Evolutionary conservation across 2,329 filamentous ascomycete species (phyloP).

Genomic region (Pseudomassariella vexata): DNA sequence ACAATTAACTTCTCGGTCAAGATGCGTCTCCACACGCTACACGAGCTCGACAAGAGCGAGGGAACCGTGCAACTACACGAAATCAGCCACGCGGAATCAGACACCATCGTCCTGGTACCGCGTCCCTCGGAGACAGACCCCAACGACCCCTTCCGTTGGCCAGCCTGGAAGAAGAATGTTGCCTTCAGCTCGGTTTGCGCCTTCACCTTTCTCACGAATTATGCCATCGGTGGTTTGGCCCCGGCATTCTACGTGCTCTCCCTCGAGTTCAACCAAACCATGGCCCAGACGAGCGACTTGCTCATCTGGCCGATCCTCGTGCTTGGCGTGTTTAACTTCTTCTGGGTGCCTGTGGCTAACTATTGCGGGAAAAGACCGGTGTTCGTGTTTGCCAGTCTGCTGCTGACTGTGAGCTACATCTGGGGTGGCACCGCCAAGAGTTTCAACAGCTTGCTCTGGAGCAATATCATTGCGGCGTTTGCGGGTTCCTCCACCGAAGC

Average conservation of each 20-base stretch:
- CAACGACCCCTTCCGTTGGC: conserved; percentile 43
- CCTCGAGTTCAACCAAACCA: conserved; percentile 34
- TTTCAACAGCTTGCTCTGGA: conserved; percentile 37
- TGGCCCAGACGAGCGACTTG: conserved; percentile 34
- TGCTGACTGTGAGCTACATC: conserved; percentile 32
- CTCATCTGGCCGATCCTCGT: conserved; percentile 27
- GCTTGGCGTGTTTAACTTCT: no score
- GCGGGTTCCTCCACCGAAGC: conserved; percentile 38
- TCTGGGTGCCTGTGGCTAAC: no score
- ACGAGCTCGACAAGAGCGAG: conserved; percentile 5
- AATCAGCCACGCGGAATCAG: conserved; percentile 4
- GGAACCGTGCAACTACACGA: conserved; percentile 40
- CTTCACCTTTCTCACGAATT: conserved; percentile 41
- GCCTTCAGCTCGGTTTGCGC: conserved; percentile 33
- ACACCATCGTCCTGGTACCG: conserved; percentile 35
- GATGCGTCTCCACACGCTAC: conserved; percentile 4
- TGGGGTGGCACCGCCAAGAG: conserved; percentile 36
- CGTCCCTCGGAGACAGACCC: conserved; percentile 35
- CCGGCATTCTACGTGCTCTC: conserved; percentile 38
- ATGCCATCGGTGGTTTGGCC: conserved; percentile 35
- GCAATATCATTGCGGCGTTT: conserved; percentile 37
- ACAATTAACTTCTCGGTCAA: not conserved
- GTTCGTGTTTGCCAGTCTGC: conserved; percentile 28
- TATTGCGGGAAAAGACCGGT: no score
- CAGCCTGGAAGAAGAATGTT: conserved; percentile 36